Conservation (phyloP, 2,329 filamentous ascomycete genomes). For the Didymella glomerata region DNA sequence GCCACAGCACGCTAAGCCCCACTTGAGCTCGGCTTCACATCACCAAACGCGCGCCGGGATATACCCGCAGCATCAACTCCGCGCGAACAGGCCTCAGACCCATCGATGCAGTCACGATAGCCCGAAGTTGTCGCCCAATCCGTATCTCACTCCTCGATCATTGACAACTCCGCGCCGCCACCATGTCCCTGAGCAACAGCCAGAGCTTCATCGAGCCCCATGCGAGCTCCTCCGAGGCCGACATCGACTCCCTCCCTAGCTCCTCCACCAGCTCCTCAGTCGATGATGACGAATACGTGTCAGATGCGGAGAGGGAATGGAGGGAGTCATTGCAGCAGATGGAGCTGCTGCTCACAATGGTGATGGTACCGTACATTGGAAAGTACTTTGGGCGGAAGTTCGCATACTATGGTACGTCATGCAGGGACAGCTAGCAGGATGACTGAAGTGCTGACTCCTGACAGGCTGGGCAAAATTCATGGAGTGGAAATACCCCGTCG, state of each 20-base stretch:
- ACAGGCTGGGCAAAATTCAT: conserved; percentile 93
- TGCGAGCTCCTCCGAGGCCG: conserved; percentile 45
- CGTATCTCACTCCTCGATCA: neutral
- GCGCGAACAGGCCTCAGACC: conserved; percentile 7
- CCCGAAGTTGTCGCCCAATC: conserved; percentile 8
- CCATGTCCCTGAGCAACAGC: conserved; percentile 51
- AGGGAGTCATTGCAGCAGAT: conserved; percentile 92
- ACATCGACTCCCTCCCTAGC: conserved; percentile 61
- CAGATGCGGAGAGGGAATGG: conserved; percentile 95
- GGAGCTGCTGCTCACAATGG: conserved; percentile 91
- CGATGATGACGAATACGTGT: conserved; percentile 68
- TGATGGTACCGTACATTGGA: conserved; percentile 89
- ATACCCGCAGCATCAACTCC: conserved; percentile 20
- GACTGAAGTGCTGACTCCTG: conserved; percentile 10
- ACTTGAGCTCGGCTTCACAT: conserved; percentile 26
- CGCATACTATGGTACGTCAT: conserved; percentile 88
- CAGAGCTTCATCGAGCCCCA: conserved; percentile 49
- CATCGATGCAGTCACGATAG: conserved; percentile 37
- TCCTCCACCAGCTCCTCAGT: conserved; percentile 61
- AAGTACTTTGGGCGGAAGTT: conserved; percentile 96
- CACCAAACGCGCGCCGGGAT: conserved; percentile 27
- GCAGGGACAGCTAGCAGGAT: neutral
- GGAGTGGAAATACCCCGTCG: conserved; percentile 90
- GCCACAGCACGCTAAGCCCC: conserved; percentile 35
- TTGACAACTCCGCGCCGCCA: conserved; percentile 1